These are phyloP conservation scores for Nadsonia commutata DNA, from an alignment of 1,139 yeast species.

Conservation along the genomic window DNA sequence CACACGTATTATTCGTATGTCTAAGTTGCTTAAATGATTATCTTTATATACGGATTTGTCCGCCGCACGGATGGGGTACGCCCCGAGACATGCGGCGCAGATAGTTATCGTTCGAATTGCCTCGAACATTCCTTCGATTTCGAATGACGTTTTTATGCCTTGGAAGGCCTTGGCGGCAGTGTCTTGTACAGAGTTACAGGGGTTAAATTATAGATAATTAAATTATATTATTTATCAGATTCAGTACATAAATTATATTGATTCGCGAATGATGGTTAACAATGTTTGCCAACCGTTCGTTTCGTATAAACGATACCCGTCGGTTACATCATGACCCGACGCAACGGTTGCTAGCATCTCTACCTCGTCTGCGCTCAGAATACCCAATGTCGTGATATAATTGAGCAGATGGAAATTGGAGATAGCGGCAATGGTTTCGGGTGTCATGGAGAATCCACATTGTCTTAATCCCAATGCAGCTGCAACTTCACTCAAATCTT, in stretches of 20 bases:
- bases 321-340: constrained; percentile 17
- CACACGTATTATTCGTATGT: no score
- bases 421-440: constrained; percentile 27
- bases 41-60: no score
- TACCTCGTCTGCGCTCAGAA: constrained; percentile 36
- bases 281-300: constrained; percentile 68
- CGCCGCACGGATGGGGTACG: no score
- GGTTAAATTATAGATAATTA: no score
- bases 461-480: constrained; percentile 31
- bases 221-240: no score
- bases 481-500: constrained; percentile 41
- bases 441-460: constrained; percentile 18
- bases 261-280: constrained; percentile 33
- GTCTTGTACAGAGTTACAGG: no score
- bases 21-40: no score
- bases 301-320: constrained; percentile 42
- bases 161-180: no score
- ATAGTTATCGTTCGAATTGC: no score
- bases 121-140: no score
- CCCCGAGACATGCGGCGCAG: no score
- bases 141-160: no score
- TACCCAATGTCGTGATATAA: constrained; percentile 39
- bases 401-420: constrained; percentile 63
- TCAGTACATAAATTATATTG: constrained; percentile 2
- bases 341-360: constrained; percentile 32